These are phyloP conservation scores for Kodamaea fungicola DNA, from an alignment of 1,139 yeast species.

Conservation along the genomic window DNA sequence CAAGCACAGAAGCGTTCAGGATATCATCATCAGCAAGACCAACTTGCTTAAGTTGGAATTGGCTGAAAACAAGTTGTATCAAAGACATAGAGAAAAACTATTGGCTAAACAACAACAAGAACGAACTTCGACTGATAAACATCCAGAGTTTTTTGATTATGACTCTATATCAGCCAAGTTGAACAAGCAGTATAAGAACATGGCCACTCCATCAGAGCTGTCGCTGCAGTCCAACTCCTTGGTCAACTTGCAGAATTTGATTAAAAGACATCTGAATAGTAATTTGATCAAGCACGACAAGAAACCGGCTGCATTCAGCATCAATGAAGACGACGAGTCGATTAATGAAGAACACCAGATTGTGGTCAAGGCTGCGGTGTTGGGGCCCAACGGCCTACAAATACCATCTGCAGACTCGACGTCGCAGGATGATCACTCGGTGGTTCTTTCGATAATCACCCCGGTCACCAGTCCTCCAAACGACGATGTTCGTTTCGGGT, in stretches of 20 bases:
- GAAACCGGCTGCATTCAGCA: slow-evolving; percentile 4
- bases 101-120: slow-evolving; percentile 9
- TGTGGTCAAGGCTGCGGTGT: neutral
- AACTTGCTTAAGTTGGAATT: slow-evolving; percentile 47
- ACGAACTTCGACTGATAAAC: slow-evolving; percentile 12
- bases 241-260: slow-evolving; percentile 14
- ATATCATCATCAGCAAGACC: slow-evolving; percentile 62
- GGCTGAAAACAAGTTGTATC: slow-evolving; percentile 36
- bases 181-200: slow-evolving; percentile 50
- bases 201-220: slow-evolving; percentile 9
- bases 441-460: slow-evolving; percentile 1
- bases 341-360: neutral
- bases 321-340: slow-evolving; percentile 4
- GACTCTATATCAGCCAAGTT: slow-evolving; percentile 58
- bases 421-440: neutral
- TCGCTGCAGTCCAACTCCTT: slow-evolving; percentile 16
- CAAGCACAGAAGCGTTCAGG: slow-evolving; percentile 77
- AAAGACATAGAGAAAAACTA: slow-evolving; percentile 24
- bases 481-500: neutral
- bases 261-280: slow-evolving; percentile 8
- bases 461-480: slow-evolving; percentile 4
- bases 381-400: neutral
- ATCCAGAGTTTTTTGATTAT: slow-evolving; percentile 51
- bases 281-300: slow-evolving; percentile 3
- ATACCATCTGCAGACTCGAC: neutral